Evolutionary conservation across 805 yeast species (phyloP).

Genomic region (Teunomyces gatunensis): DNA sequence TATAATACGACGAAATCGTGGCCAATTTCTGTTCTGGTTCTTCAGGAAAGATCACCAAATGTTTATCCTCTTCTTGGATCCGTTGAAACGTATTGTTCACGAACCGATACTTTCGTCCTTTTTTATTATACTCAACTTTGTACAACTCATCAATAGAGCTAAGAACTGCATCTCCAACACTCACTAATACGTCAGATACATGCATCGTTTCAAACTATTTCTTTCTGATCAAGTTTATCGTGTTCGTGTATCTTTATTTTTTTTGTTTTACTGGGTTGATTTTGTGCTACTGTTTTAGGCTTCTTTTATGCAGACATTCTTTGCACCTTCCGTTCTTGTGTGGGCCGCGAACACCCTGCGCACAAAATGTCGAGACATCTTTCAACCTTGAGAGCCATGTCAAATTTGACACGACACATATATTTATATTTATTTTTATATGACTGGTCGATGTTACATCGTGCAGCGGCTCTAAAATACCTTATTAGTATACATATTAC

Average conservation of each 20-base stretch:
- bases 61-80: conserved; percentile 48
- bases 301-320: too few relatives aligned
- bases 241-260: neutral
- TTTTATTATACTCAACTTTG: conserved; percentile 36
- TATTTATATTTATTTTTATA: neutral
- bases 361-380: too few relatives aligned
- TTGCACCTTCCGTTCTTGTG: too few relatives aligned
- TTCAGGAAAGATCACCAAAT: conserved; percentile 39
- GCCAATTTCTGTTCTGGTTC: conserved; percentile 31
- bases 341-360: too few relatives aligned
- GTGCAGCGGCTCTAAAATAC: neutral
- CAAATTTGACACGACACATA: neutral
- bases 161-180: conserved; percentile 35
- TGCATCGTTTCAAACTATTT: neutral
- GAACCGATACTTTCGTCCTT: conserved; percentile 49
- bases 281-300: neutral
- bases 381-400: neutral
- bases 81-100: conserved; percentile 49
- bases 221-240: too few relatives aligned
- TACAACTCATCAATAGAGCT: conserved; percentile 31
- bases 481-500: neutral
- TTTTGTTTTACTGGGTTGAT: neutral
- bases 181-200: conserved; percentile 34
- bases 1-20: conserved; percentile 42
- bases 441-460: neutral